These are phyloP conservation scores for Mucor saturninus DNA, from an alignment of 371 early-diverging fungal genomes.

Conservation along the genomic window DNA sequence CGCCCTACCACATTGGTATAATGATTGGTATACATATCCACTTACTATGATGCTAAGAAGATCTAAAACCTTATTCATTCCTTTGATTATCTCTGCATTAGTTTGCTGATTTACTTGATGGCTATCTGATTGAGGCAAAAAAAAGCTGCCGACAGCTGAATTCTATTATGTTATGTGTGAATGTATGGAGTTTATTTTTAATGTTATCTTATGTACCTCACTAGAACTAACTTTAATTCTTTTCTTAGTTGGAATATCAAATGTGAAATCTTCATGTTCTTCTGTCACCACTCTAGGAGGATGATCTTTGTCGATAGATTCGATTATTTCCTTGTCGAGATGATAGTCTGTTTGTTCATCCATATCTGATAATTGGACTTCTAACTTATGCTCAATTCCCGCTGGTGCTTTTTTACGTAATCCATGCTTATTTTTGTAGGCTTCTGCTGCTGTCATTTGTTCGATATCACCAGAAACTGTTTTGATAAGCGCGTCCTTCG, in stretches of 20 bases:
- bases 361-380: conserved; percentile 18
- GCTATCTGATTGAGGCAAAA: neutral
- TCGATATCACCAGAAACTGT: conserved; percentile 32
- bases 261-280: neutral
- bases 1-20: conserved; percentile 36
- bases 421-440: conserved; percentile 48
- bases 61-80: conserved; percentile 41
- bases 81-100: conserved; percentile 16
- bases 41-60: conserved; percentile 36
- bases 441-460: conserved; percentile 32
- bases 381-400: conserved; percentile 26
- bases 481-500: conserved; percentile 32
- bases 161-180: neutral
- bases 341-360: conserved; percentile 3
- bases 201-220: no score
- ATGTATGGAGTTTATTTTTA: neutral
- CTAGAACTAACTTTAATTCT: neutral
- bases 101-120: conserved; percentile 8
- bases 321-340: neutral
- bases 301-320: conserved; percentile 6
- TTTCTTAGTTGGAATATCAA: neutral
- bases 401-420: conserved; percentile 44
- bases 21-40: conserved; percentile 39
- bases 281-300: conserved; percentile 9
- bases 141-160: neutral